Conservation (phyloP, 106 monocot genomes). For the Hemerocallis citrina region DNA sequence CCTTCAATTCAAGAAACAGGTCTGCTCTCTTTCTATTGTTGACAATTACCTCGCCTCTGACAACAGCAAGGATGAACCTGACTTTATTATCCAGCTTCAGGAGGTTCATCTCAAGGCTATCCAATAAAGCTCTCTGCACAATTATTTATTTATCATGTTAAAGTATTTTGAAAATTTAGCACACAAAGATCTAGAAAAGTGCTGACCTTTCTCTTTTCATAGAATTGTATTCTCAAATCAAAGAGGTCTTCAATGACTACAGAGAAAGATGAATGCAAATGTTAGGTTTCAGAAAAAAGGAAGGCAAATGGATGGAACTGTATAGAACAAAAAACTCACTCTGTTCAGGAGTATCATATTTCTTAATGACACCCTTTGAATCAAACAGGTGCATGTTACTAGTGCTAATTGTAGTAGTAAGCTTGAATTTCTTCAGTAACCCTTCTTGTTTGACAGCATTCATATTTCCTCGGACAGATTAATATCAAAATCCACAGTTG, state of each 20-base stretch:
- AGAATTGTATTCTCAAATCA: constrained; percentile 49
- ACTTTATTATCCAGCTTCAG: constrained; percentile 70
- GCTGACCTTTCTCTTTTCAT: constrained; percentile 76
- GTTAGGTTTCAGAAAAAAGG: too few relatives aligned
- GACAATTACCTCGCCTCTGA: constrained; percentile 47
- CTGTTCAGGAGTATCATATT: constrained; percentile 73
- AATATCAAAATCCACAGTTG: constrained; percentile 62
- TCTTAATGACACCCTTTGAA: constrained; percentile 59
- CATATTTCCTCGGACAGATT: constrained; percentile 68
- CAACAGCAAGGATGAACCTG: constrained; percentile 70
- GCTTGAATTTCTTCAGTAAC: constrained; percentile 73
- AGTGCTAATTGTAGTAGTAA: constrained; percentile 63
- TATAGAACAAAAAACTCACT: constrained; percentile 18
- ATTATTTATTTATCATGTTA: too few relatives aligned
- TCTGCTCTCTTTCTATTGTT: constrained; percentile 62
- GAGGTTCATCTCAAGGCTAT: constrained; percentile 53
- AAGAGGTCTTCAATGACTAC: constrained; percentile 84
- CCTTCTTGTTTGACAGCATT: constrained; percentile 61
- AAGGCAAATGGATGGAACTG: too few relatives aligned
- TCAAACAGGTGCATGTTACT: constrained; percentile 97
- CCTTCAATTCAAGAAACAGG: constrained; percentile 48
- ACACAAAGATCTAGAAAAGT: background rate
- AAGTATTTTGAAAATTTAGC: too few relatives aligned
- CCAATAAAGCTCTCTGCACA: constrained; percentile 49
- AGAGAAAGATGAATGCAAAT: constrained; percentile 1